Conservation (phyloP, 306 rosid species). For the Castanopsis chinensis region DNA sequence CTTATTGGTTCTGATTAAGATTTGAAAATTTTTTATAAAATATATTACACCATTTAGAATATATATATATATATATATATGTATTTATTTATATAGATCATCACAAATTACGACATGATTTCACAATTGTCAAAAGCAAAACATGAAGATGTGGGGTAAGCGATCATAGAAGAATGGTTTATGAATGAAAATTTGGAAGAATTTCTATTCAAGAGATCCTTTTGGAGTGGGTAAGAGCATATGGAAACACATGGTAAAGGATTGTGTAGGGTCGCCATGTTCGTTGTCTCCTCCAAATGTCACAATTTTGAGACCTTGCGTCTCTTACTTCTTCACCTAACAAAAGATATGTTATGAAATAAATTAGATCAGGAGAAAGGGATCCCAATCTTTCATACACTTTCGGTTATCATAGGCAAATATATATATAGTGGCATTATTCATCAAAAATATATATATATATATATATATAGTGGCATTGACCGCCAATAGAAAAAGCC, state of each 20-base stretch:
- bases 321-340: neutral
- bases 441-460: no score
- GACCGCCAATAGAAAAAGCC: neutral
- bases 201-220: neutral
- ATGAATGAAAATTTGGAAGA: neutral
- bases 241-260: constrained; percentile 5
- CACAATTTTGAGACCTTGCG: neutral
- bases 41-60: no score
- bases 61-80: no score
- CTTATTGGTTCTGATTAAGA: no score
- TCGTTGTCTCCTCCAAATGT: constrained; percentile 1
- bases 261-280: constrained; percentile 23
- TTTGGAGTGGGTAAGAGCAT: constrained; percentile 15
- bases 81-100: no score
- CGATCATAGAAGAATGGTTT: neutral
- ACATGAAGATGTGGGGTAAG: no score
- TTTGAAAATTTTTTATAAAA: no score
- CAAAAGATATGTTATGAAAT: constrained; percentile 14
- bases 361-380: neutral
- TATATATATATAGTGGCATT: no score
- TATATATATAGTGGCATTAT: no score
- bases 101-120: no score
- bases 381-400: neutral
- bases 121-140: no score
- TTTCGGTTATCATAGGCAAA: no score